phyloP scores from a whole-genome alignment of 176 grass and related monocot genomes.

The Ensete ventricosum region DNA sequence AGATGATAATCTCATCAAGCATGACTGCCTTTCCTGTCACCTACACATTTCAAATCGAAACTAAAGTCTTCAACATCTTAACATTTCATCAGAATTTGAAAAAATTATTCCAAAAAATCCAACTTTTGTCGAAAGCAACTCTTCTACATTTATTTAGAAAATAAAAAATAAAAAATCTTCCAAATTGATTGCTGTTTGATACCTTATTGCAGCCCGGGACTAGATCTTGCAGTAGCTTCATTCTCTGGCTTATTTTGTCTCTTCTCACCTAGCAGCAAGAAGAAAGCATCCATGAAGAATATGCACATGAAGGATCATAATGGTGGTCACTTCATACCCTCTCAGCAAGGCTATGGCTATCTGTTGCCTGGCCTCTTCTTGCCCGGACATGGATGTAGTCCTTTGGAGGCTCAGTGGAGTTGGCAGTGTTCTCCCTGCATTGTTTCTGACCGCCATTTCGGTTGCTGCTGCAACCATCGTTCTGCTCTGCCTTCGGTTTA shows the following conservation, averaged over 20 bases:
- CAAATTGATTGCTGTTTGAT: constrained; percentile 6
- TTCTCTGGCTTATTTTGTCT: constrained; percentile 96
- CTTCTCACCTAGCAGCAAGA: constrained; percentile 64
- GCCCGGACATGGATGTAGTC: constrained; percentile 98
- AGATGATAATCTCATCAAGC: constrained; percentile 99
- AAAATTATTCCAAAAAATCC: not conserved
- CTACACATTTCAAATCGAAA: constrained; percentile 26
- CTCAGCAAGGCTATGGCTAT: constrained; percentile 96
- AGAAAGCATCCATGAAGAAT: not conserved
- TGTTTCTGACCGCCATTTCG: constrained; percentile 50
- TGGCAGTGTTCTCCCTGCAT: constrained; percentile 45
- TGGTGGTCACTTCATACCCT: constrained; percentile 43
- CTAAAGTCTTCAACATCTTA: not conserved
- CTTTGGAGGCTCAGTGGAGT: constrained; percentile 46
- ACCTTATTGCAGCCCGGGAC: constrained; percentile 99
- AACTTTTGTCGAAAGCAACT: no score
- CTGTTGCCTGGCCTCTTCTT: constrained; percentile 88
- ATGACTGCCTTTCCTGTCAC: constrained; percentile 97
- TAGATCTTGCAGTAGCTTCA: constrained; percentile 98
- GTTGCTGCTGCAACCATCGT: constrained; percentile 46
- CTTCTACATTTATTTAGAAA: no score
- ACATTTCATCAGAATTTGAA: constrained; percentile 4
- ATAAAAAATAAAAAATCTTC: not conserved
- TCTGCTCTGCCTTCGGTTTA: constrained; percentile 62
- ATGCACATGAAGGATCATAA: not conserved